A percentile compares a stretch with the other conserved stretches of the same genome.
Evolutionary conservation across 1,284 basidiomycete species (phyloP).

Genomic region (Wallemia mellicola): DNA sequence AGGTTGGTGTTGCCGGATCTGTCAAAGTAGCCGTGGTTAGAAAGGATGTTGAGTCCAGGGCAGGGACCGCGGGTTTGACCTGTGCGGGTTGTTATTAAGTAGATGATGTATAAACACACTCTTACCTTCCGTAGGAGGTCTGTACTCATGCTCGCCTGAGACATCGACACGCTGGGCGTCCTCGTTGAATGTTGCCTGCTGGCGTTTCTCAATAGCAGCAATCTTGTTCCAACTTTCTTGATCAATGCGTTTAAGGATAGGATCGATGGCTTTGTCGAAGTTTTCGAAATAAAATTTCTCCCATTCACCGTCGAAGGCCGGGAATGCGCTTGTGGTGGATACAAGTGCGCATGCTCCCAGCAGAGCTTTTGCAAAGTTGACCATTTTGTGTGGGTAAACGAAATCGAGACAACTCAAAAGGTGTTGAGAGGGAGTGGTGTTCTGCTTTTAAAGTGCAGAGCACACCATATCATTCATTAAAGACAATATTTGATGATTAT

Average conservation of each 20-base stretch:
- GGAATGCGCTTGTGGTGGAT: not conserved
- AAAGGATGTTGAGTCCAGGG: conserved; percentile 1
- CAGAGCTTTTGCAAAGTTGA: not conserved
- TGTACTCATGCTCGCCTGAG: not conserved
- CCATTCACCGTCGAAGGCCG: not conserved
- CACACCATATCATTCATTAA: not conserved
- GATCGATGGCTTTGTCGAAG: conserved; percentile 1
- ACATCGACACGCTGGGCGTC: conserved; percentile 2
- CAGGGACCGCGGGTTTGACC: conserved; percentile 3
- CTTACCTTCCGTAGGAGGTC: not conserved
- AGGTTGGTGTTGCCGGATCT: conserved; percentile 2
- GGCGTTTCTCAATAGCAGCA: not conserved
- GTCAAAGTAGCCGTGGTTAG: conserved; percentile 4
- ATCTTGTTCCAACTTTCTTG: not conserved
- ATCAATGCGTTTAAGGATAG: conserved; percentile 2
- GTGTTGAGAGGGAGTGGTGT: not conserved
- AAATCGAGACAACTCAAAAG: not conserved
- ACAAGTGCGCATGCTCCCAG: not conserved
- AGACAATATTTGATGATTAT: not conserved
- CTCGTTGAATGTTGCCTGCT: not conserved
- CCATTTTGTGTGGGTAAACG: not conserved
- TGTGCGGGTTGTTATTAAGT: not conserved
- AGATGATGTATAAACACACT: not conserved
- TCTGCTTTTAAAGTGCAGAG: not conserved
- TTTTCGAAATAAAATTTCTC: not conserved